Evolutionary conservation across 169 alveolate genomes (phyloP), one percentile per base, ranked within the genome.

Genomic region (Babesia sp.): DNA sequence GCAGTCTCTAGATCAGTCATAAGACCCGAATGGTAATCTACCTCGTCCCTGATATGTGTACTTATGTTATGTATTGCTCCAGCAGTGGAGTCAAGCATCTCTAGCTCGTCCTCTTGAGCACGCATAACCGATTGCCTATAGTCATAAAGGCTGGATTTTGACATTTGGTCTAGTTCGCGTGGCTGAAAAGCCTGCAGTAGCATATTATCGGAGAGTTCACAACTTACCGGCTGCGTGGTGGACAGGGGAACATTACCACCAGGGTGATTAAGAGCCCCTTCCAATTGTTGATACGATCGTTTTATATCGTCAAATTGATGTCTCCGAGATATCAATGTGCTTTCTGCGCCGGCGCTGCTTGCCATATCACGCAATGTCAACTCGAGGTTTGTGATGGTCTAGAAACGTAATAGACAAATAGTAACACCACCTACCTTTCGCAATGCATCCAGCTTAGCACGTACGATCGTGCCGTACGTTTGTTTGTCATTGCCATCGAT

Each of bases 81-180:
- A 14, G 93, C 90, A 42, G 86, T 84, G 22, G 71, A 76, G 42
- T 89, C 93, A 24, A 89, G 75, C 59, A 82, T 42, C 16, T 81
- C 80, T 51, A 89, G 59, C 46, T 89, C 91, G 45, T 76, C 90
- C 46, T 89, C 93, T 45, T 89, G 93, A 37, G 81, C 84, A 34
- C 71, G 77, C 84, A 89, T 84, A 71, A 89, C 41, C 41, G 88
- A 70, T n/a, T 89, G 70, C 48, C 89, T 28, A 33, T 79, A 79
- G 56, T 79, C 71, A 26, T 41, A 48, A 7, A 79, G 50, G 26
- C 55, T 72, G n/a, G 68, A 39, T 18, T 29, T 54, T 6, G 78
- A 31, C 72, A 81, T 45, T 11, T 55, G 37, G 14, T 60, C 77
- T n/a, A 66, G 22, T 24, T 81, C 83, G 16, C 24, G 24, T 7